phyloP scores from a whole-genome alignment of 345 rosid genomes.

The Salix koriyanagi region DNA sequence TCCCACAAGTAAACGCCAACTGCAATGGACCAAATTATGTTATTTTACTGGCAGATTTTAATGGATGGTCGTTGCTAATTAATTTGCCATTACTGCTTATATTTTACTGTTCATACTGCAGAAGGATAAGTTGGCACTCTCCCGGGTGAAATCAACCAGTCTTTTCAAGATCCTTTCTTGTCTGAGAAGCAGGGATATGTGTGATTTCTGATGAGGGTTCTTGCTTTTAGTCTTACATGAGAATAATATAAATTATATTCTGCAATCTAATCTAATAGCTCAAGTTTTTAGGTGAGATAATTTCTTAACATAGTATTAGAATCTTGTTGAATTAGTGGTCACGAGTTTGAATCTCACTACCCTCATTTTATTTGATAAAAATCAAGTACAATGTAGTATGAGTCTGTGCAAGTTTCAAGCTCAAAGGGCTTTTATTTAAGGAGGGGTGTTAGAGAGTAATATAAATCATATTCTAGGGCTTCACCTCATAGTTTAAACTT shows the following conservation, averaged over 20 bases:
- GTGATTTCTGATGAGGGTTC: neutral
- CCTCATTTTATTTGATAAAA: too few relatives aligned
- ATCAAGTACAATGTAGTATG: too few relatives aligned
- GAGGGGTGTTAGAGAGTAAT: too few relatives aligned
- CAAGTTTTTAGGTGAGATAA: accelerated
- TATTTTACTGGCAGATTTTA: neutral
- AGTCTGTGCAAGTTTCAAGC: too few relatives aligned
- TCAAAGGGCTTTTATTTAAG: too few relatives aligned
- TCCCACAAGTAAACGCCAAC: neutral
- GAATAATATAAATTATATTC: too few relatives aligned
- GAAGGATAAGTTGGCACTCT: neutral
- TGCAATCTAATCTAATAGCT: too few relatives aligned
- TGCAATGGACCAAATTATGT: neutral
- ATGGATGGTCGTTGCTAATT: neutral
- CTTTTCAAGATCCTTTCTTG: neutral
- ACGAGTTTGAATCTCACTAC: too few relatives aligned
- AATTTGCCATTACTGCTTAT: neutral
- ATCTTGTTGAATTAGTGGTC: too few relatives aligned
- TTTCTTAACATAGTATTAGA: too few relatives aligned
- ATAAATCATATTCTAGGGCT: accelerated
- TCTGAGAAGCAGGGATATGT: neutral
- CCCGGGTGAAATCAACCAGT: neutral
- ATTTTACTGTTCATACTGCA: neutral
- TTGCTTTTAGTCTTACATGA: neutral
- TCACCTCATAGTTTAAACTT: too few relatives aligned